phyloP scores from a whole-genome alignment of 345 rosid species.

The Carallia brachiata region DNA sequence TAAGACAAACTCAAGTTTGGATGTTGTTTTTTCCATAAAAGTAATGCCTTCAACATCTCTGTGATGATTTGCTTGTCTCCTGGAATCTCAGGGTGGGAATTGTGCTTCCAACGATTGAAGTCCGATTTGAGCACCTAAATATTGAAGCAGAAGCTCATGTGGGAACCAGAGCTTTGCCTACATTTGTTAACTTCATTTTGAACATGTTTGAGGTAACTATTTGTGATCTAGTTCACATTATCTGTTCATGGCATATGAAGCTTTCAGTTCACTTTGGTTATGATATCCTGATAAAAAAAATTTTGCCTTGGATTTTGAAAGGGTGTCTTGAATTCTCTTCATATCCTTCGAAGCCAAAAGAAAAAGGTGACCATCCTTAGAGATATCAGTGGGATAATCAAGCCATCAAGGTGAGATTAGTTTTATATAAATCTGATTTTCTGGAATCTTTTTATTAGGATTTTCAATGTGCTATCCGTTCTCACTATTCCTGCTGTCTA shows the following conservation, averaged over 20 bases:
- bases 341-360: slow-evolving; percentile 48
- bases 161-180: slow-evolving; percentile 64
- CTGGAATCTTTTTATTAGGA: not conserved
- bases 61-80: not conserved
- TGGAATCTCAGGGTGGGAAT: slow-evolving; percentile 47
- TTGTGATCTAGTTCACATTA: not conserved
- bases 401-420: slow-evolving; percentile 51
- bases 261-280: not conserved
- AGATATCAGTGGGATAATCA: slow-evolving; percentile 64
- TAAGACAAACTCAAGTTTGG: too few species aligned
- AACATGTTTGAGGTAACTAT: slow-evolving; percentile 47
- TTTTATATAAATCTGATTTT: slow-evolving; percentile 7
- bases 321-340: slow-evolving; percentile 28
- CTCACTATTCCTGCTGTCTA: not conserved
- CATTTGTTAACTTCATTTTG: slow-evolving; percentile 42
- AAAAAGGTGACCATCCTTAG: slow-evolving; percentile 53
- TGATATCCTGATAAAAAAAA: not conserved
- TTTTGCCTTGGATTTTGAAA: not conserved
- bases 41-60: not conserved
- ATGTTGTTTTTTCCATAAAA: too few species aligned
- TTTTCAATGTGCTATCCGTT: not conserved
- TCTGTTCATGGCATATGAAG: too few species aligned
- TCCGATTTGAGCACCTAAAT: slow-evolving; percentile 45
- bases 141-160: slow-evolving; percentile 56
- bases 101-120: slow-evolving; percentile 42